Percentiles rank a stretch among this genome's conserved stretches.
These are phyloP conservation scores for Solanum appendiculatum DNA, from an alignment of 257 asterid genomes.

Conservation along the genomic window DNA sequence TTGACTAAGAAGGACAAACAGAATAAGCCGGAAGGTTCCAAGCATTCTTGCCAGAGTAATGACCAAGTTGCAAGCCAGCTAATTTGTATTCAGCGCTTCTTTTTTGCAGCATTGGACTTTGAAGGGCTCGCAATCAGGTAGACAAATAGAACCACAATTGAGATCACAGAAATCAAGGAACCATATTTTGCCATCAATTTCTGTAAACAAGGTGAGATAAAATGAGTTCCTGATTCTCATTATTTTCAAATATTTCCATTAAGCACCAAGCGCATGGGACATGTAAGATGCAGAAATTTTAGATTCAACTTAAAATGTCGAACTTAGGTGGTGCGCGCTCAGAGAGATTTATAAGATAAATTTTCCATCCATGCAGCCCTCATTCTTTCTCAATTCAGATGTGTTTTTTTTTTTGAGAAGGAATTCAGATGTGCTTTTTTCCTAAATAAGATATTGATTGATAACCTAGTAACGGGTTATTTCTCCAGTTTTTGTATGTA, in stretches of 20 bases:
- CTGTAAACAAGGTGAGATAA: conserved; percentile 32
- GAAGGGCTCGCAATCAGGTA: conserved; percentile 64
- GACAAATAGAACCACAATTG: conserved; percentile 50
- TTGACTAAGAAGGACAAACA: not conserved
- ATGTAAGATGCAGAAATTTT: not conserved
- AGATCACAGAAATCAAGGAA: conserved; percentile 61
- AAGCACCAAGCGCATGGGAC: not conserved
- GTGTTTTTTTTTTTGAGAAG: not conserved
- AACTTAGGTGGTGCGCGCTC: not conserved
- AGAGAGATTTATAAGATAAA: not conserved
- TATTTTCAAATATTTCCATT: not conserved
- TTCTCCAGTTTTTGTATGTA: not conserved
- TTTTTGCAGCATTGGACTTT: conserved; percentile 36
- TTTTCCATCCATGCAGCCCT: not conserved
- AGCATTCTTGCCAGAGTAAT: not conserved
- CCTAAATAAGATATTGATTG: not conserved
- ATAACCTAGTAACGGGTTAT: not conserved
- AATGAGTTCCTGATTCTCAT: not conserved
- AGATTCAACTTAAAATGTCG: not conserved
- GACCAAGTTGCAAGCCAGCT: not conserved
- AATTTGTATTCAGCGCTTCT: conserved; percentile 33
- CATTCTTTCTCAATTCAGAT: not conserved
- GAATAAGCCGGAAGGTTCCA: not conserved
- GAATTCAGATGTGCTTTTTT: not conserved
- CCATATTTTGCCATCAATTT: conserved; percentile 77